Conservation (phyloP, 495 filamentous ascomycete genomes). For the Penicillium bovifimosum region DNA sequence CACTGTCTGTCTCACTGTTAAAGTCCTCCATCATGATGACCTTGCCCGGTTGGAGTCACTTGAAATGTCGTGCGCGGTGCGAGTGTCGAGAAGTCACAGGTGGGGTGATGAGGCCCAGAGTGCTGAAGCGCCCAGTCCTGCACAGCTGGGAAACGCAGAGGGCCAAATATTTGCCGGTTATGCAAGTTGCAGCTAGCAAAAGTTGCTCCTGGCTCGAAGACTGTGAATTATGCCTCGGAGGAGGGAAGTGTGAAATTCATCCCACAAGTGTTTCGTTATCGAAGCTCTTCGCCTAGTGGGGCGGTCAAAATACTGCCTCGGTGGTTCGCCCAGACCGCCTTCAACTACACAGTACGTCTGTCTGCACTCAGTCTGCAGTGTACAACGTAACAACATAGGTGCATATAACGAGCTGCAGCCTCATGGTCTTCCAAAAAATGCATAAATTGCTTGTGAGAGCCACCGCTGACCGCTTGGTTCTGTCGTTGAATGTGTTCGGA, state of each 20-base stretch:
- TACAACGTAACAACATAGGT: background rate
- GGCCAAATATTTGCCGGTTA: background rate
- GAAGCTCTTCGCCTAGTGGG: constrained; percentile 1
- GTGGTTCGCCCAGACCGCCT: background rate
- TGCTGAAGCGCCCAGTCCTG: constrained; percentile 26
- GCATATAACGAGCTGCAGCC: too few species aligned
- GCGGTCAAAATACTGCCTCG: constrained; percentile 1
- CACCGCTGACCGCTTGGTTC: too few species aligned
- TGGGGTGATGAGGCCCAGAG: constrained; percentile 30
- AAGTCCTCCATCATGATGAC: constrained; percentile 78
- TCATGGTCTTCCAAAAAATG: too few species aligned
- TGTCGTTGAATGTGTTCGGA: too few species aligned
- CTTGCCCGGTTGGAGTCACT: background rate
- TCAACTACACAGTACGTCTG: background rate
- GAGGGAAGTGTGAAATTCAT: background rate
- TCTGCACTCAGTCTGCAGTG: background rate
- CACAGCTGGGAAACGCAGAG: constrained; percentile 15
- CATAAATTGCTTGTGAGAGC: too few species aligned
- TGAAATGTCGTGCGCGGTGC: constrained; percentile 6
- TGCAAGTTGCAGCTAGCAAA: background rate
- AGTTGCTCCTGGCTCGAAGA: background rate
- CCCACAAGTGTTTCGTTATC: constrained; percentile 4
- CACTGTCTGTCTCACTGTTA: constrained; percentile 94
- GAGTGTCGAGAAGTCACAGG: constrained; percentile 21
- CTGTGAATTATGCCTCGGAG: background rate